Base-by-base conservation (phyloP, 768 basidiomycete species). In the Megacollybia marginata region DNA sequence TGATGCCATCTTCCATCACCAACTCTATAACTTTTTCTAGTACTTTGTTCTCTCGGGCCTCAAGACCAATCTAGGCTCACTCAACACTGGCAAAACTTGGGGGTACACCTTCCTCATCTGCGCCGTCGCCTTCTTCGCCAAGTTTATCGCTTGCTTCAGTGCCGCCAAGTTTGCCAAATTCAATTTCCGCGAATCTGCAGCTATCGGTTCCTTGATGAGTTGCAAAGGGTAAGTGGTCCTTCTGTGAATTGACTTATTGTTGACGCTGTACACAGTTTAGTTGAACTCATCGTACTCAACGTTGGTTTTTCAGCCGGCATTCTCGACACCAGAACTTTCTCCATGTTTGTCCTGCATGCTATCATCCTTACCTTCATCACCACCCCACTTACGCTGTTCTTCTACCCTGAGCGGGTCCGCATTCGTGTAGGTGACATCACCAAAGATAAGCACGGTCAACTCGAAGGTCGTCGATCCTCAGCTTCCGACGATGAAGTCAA, bases 201-300 rank as follows among this genome's bases (percentile, higher is more conserved):
- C 92, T 5, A 84, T 94, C 50, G 92, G 92, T 3, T 75, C 83
- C 46, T 66, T 96, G 20, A 96, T 96, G 92, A 81, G 80, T 63
- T 92, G 89, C 70, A 90, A 95, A 68, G 90, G 89, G 85, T 85
- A 51, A 44, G 76, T 65, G 12, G 42, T 43, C 31, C 33, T n/a
- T 11, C 13, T 44, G 15, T 35, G 19, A 9, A 33, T 48, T 43
- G 23, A 9, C 19, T n/a, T 35, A 23, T 10, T 48, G 8, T 34
- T 53, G 42, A 48, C 35, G 4, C 38, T 46, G 34, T 48, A 13
- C 23, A 20, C 51, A 83, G 81, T 33, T 69, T 83, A 18, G 90
- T 93, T 20, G 92, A 94, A 62, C 79, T 94, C 28, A 93, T 96
- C 54, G 92, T 93, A 8, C 78, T 94, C 59, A 96, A 96, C 60